A percentile compares a stretch with the other conserved stretches of the same genome.
phyloP scores from a whole-genome alignment of 495 filamentous ascomycete genomes.

The Aspergillus sclerotioniger region DNA sequence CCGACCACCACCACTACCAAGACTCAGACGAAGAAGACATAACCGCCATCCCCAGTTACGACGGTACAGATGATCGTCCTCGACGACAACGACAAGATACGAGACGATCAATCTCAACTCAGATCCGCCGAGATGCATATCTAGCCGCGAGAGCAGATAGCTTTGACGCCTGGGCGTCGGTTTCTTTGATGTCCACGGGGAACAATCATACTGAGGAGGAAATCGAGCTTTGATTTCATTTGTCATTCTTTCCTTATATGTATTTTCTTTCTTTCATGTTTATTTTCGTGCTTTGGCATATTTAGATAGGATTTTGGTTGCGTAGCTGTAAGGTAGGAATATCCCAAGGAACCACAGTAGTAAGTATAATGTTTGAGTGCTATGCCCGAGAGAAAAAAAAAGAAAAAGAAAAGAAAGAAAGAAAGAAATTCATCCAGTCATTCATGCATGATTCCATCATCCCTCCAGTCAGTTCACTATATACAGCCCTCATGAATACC shows the following conservation, averaged over 20 bases:
- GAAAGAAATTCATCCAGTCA: not conserved
- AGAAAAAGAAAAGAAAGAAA: not conserved
- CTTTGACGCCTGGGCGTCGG: conserved; percentile 42
- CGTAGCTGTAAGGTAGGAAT: not conserved
- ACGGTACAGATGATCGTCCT: not conserved
- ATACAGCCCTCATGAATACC: not conserved
- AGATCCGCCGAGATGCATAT: conserved; percentile 31
- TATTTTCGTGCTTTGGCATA: not conserved
- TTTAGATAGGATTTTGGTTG: not conserved
- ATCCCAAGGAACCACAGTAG: no score
- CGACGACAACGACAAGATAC: not conserved
- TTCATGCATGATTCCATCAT: not conserved
- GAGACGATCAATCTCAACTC: conserved; percentile 4
- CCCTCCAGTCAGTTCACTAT: not conserved
- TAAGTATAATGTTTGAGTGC: not conserved
- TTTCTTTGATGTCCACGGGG: conserved; percentile 46
- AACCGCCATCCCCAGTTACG: no score
- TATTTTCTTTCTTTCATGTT: not conserved
- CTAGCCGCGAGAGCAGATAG: conserved; percentile 36
- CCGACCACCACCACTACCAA: not conserved
- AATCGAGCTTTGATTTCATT: conserved; percentile 41
- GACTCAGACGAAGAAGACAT: not conserved
- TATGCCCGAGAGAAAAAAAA: not conserved
- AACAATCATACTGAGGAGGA: conserved; percentile 49
- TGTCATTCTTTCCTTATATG: not conserved